Evolutionary conservation across 2,329 filamentous ascomycete species (phyloP), one percentile per base, ranked within the genome.

Genomic region (Stromatinia cepivora): DNA sequence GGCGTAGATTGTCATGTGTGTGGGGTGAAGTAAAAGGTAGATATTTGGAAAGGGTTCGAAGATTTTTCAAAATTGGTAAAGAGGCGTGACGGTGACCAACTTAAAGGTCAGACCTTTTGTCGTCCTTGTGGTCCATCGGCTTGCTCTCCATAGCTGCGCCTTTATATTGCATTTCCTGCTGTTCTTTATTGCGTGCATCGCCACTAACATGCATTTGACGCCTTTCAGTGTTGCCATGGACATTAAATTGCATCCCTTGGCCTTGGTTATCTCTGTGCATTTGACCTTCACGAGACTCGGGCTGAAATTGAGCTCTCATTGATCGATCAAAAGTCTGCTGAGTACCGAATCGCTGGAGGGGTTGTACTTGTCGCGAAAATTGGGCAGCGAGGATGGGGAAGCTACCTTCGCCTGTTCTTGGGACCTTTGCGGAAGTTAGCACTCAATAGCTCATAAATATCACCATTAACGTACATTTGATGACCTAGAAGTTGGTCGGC

Each of bases 381-480:
- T 45, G 22, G 13, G 50, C 39, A 36, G 66, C 28, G 42, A 61
- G 25, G 28, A 69, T 46, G 20, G 67, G 59, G 42, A 74, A 76
- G 31, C 70, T 72, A 36, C 65, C 69, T 73, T 76, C 73, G 22
- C 73, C 74, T 61, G 73, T 69, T 50, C 58, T 71, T 15, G 63
- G 46, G n/a, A 58, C 70, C 69, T 71, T 58, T 39, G 5, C 17
- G 22, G 15, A 34, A 57, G 66, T 65, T 63, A 53, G n/a, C 57
- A 52, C 52, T 65, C 45, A 45, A 53, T 57, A 36, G 56, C 28
- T 50, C 39, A 68, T 39, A 67, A 36, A 58, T 52, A 25, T 54
- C 56, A 13, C 67, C 17, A 17, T 50, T 36, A 48, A 69, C 68
- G 15, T 69, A 76, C 74, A 57, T 73, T 75, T 11, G 73, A 54